Evolutionary conservation across 2,329 filamentous ascomycete species (phyloP).

Genomic region (Diaporthe vexans): DNA sequence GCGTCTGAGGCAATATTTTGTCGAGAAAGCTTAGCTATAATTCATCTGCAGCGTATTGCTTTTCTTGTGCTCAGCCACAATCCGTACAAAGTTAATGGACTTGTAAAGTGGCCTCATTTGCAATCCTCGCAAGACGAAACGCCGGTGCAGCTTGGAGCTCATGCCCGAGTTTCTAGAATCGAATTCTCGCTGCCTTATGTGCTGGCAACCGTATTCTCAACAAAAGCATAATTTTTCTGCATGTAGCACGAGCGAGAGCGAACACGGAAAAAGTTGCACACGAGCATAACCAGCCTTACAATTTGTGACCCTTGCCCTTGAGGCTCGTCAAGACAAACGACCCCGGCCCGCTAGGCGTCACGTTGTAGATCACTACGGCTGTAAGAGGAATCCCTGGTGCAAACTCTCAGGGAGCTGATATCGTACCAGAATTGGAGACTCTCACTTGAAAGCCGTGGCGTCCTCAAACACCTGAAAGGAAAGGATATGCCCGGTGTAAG

Average conservation of each 20-base stretch:
- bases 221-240: neutral
- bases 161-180: neutral
- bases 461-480: conserved; percentile 6
- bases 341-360: neutral
- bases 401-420: neutral
- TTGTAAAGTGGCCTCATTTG: conserved; percentile 10
- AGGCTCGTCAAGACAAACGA: neutral
- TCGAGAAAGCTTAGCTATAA: neutral
- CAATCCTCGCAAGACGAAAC: conserved; percentile 17
- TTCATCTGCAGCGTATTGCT: neutral
- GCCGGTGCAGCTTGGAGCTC: conserved; percentile 12
- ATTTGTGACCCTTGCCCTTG: neutral
- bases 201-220: conserved; percentile 11
- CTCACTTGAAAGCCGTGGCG: conserved; percentile 8
- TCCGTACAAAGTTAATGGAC: neutral
- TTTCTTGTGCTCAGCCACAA: conserved; percentile 22
- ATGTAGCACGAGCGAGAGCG: conserved; percentile 23
- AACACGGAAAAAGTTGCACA: conserved; percentile 31
- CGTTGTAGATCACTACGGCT: neutral
- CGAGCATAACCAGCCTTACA: neutral
- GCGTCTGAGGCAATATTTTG: conserved; percentile 1
- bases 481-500: conserved; percentile 10
- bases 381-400: neutral
- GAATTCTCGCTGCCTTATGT: neutral
- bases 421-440: neutral